Conservation (phyloP, 2,329 filamentous ascomycete genomes). For the Alternaria triticina region DNA sequence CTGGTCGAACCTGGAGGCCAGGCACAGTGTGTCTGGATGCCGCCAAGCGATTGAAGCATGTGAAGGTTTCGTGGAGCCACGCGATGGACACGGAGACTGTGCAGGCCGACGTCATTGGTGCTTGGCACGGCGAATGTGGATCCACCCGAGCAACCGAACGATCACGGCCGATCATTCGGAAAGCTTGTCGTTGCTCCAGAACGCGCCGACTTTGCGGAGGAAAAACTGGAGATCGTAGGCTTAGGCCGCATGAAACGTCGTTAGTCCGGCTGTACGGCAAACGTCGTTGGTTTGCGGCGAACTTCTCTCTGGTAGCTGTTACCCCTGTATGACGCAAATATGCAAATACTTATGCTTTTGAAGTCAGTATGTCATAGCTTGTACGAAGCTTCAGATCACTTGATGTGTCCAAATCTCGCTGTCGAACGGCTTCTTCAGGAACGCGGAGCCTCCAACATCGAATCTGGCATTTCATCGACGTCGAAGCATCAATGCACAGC, state of each 20-base stretch:
- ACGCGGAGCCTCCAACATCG: constrained; percentile 30
- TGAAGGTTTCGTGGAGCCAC: background rate
- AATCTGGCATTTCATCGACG: constrained; percentile 12
- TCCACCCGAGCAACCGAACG: background rate
- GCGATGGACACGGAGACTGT: background rate
- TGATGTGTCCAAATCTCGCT: background rate
- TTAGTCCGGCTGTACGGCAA: background rate
- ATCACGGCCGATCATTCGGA: background rate
- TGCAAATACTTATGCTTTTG: background rate
- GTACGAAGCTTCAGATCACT: background rate
- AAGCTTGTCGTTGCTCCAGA: background rate
- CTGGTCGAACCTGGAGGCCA: background rate
- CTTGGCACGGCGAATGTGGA: background rate
- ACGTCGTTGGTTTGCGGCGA: background rate
- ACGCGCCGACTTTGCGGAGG: background rate
- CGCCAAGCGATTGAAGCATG: background rate
- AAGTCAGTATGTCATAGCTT: background rate
- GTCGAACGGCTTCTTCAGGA: constrained; percentile 14
- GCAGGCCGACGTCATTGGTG: background rate
- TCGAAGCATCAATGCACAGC: constrained; percentile 18
- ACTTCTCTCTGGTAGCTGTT: background rate
- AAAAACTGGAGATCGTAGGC: background rate
- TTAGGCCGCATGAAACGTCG: background rate
- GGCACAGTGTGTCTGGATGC: background rate
- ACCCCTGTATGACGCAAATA: background rate